phyloP scores from a whole-genome alignment of 345 rosid species.

The Dipteronia sinensis region DNA sequence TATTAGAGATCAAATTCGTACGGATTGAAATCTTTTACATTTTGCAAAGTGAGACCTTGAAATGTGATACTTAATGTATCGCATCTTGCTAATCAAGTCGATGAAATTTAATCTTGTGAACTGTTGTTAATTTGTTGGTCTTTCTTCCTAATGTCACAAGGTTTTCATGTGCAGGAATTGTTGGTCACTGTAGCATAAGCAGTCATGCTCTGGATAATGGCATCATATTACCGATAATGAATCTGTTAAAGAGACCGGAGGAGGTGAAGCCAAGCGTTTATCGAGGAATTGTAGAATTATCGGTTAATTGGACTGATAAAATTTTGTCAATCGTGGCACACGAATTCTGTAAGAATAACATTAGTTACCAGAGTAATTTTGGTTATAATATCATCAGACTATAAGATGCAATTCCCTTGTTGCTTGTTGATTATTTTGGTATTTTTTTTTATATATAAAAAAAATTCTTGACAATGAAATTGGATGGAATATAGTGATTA shows the following conservation, averaged over 20 bases:
- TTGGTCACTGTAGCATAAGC: too few relatives aligned
- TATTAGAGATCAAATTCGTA: too few relatives aligned
- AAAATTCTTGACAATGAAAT: too few relatives aligned
- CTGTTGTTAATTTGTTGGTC: neutral
- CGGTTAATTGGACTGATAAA: constrained; percentile 17
- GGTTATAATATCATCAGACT: neutral
- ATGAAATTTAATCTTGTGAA: neutral
- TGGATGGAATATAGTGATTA: neutral
- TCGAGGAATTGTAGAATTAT: neutral
- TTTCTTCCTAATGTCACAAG: neutral
- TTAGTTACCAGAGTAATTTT: neutral
- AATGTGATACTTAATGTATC: too few relatives aligned
- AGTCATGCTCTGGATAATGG: constrained; percentile 52
- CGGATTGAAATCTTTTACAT: too few relatives aligned
- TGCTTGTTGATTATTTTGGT: neutral
- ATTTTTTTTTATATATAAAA: too few relatives aligned
- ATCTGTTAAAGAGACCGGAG: neutral
- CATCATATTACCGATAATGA: constrained; percentile 49
- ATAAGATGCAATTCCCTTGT: neutral
- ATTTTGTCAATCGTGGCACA: constrained; percentile 18
- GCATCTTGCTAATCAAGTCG: too few relatives aligned
- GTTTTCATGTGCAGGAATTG: constrained; percentile 55
- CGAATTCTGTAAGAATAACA: constrained; percentile 6
- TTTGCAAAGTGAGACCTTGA: too few relatives aligned
- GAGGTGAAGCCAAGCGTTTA: neutral